Conservation (phyloP, 768 basidiomycete species). For the Mycena albidolilacea region DNA sequence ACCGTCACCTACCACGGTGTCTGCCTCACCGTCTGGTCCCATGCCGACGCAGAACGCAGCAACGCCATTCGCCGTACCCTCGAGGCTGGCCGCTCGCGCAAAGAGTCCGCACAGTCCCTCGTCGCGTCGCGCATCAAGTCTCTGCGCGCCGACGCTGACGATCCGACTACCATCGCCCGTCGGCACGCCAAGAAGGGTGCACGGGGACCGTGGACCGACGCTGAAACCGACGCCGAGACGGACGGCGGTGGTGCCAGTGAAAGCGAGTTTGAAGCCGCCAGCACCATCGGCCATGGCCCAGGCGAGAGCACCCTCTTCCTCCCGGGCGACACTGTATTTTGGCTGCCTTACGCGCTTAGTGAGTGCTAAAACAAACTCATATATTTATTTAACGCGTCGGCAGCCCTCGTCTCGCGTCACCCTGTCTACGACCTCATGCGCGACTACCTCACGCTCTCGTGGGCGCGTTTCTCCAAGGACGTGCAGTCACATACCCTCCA, state of each 20-base stretch:
- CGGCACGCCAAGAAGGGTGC: slow-evolving; percentile 69
- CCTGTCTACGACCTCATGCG: slow-evolving; percentile 97
- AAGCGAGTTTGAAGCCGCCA: slow-evolving; percentile 89
- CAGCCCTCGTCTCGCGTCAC: slow-evolving; percentile 90
- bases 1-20: slow-evolving; percentile 90
- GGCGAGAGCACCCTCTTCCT: slow-evolving; percentile 92
- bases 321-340: slow-evolving; percentile 92
- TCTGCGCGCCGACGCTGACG: slow-evolving; percentile 69
- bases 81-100: slow-evolving; percentile 82
- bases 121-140: slow-evolving; percentile 78
- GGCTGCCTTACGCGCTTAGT: slow-evolving; percentile 96
- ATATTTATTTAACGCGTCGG: slow-evolving; percentile 53
- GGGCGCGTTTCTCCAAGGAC: slow-evolving; percentile 95
- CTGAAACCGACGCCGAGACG: slow-evolving; percentile 85
- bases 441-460: slow-evolving; percentile 95
- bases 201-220: slow-evolving; percentile 80
- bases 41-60: slow-evolving; percentile 91
- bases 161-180: slow-evolving; percentile 71
- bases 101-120: slow-evolving; percentile 84
- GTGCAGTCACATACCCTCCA: slow-evolving; percentile 94
- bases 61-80: slow-evolving; percentile 87
- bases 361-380: slow-evolving; percentile 48
- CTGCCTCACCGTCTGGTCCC: slow-evolving; percentile 95
- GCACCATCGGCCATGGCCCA: slow-evolving; percentile 84
- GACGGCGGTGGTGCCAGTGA: slow-evolving; percentile 85